Conservation (phyloP, 2,329 filamentous ascomycete genomes). For the Venturia effusa region DNA sequence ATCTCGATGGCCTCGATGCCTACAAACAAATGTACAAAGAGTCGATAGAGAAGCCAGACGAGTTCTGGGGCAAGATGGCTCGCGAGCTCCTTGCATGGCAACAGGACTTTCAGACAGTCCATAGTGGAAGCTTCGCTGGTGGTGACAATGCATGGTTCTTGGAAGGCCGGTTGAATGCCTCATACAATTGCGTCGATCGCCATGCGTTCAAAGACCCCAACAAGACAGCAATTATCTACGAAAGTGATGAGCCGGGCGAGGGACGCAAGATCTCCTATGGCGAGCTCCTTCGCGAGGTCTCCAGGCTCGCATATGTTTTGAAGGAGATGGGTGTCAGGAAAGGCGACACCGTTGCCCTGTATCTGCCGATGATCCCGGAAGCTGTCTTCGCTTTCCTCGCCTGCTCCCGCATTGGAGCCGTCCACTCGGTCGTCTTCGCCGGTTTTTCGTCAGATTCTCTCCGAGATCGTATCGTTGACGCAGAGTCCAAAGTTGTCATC, state of each 20-base stretch:
- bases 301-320: slow-evolving; percentile 72
- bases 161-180: slow-evolving; percentile 87
- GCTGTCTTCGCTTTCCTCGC: slow-evolving; percentile 85
- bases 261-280: slow-evolving; percentile 86
- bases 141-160: slow-evolving; percentile 93
- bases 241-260: slow-evolving; percentile 81
- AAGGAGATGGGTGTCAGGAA: slow-evolving; percentile 95
- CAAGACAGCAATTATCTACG: slow-evolving; percentile 94
- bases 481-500: slow-evolving; percentile 84
- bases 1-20: slow-evolving; percentile 48
- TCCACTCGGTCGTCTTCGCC: slow-evolving; percentile 96
- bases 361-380: slow-evolving; percentile 98
- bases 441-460: slow-evolving; percentile 96
- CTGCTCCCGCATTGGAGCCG: slow-evolving; percentile 80
- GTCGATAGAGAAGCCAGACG: slow-evolving; percentile 79
- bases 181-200: slow-evolving; percentile 94
- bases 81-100: slow-evolving; percentile 87
- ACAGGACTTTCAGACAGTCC: slow-evolving; percentile 82
- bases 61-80: slow-evolving; percentile 81
- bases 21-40: slow-evolving; percentile 60
- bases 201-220: slow-evolving; percentile 93
- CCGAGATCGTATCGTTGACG: slow-evolving; percentile 87
- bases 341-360: slow-evolving; percentile 93
- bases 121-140: slow-evolving; percentile 60
- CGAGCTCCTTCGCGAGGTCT: slow-evolving; percentile 88